phyloP scores from a whole-genome alignment of 2,329 filamentous ascomycete genomes.

The Xylaria sp. region DNA sequence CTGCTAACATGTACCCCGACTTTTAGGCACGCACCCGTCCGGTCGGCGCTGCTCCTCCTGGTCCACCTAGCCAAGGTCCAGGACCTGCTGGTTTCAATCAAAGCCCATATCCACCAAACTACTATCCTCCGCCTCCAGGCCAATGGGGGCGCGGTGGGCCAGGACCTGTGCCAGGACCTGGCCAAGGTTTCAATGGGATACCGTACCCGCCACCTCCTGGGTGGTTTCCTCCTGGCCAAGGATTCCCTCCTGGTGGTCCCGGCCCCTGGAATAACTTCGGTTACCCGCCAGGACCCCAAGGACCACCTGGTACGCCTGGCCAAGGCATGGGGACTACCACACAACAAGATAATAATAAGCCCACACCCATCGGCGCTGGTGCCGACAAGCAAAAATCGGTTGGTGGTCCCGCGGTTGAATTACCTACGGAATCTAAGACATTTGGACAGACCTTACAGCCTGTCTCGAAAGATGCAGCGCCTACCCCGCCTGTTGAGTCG shows the following conservation, averaged over 20 bases:
- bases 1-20: conserved; percentile 37
- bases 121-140: conserved; percentile 58
- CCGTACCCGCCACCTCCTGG: conserved; percentile 78
- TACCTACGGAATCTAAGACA: conserved; percentile 60
- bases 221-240: conserved; percentile 80
- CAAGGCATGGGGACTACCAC: conserved; percentile 43
- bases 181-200: conserved; percentile 73
- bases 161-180: conserved; percentile 62
- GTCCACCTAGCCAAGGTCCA: conserved; percentile 33
- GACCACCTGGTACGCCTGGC: conserved; percentile 48
- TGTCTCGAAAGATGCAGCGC: conserved; percentile 52
- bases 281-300: conserved; percentile 65
- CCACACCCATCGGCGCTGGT: conserved; percentile 58
- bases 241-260: conserved; percentile 70
- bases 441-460: conserved; percentile 54
- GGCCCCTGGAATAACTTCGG: conserved; percentile 63
- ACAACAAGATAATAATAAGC: conserved; percentile 51
- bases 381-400: conserved; percentile 55
- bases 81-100: conserved; percentile 51
- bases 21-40: conserved; percentile 48
- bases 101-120: conserved; percentile 53
- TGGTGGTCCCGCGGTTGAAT: conserved; percentile 52
- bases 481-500: conserved; percentile 69
- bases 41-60: conserved; percentile 35
- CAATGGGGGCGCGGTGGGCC: conserved; percentile 61